A percentile compares a stretch with the other conserved stretches of the same genome.
phyloP scores from a whole-genome alignment of 495 filamentous ascomycete species.

The Annulohypoxylon bovei region DNA sequence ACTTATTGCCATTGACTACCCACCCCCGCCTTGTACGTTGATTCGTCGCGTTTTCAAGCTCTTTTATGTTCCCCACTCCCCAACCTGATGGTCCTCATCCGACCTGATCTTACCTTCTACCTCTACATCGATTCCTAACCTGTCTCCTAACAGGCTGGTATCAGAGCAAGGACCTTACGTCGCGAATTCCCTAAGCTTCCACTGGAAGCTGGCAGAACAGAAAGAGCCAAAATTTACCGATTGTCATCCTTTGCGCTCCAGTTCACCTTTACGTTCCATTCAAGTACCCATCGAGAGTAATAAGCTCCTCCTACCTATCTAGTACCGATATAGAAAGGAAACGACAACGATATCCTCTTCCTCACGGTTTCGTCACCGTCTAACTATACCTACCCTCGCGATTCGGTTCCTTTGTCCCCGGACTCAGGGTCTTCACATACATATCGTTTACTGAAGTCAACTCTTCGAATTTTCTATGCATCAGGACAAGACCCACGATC shows the following conservation, averaged over 20 bases:
- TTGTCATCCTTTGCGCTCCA: neutral
- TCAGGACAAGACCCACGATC: constrained; percentile 20
- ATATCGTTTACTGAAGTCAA: neutral
- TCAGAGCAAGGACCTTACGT: neutral
- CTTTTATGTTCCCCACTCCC: neutral
- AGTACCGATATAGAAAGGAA: neutral
- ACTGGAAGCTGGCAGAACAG: neutral
- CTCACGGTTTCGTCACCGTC: neutral
- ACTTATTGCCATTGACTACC: constrained; percentile 5
- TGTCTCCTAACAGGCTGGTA: neutral
- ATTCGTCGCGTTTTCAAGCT: neutral
- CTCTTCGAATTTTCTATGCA: constrained; percentile 31
- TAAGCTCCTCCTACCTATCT: neutral
- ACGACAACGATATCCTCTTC: neutral
- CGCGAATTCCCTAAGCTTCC: neutral
- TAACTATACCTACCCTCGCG: neutral
- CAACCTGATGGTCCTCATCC: neutral
- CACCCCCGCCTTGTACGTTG: neutral
- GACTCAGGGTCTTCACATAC: neutral
- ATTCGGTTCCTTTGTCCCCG: neutral
- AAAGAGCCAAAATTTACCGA: neutral
- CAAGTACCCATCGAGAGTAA: neutral
- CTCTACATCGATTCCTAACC: neutral
- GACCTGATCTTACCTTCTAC: neutral
- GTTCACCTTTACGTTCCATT: neutral